Conservation (phyloP, 108 stramenopile species). For the Nitzschia sp. region DNA sequence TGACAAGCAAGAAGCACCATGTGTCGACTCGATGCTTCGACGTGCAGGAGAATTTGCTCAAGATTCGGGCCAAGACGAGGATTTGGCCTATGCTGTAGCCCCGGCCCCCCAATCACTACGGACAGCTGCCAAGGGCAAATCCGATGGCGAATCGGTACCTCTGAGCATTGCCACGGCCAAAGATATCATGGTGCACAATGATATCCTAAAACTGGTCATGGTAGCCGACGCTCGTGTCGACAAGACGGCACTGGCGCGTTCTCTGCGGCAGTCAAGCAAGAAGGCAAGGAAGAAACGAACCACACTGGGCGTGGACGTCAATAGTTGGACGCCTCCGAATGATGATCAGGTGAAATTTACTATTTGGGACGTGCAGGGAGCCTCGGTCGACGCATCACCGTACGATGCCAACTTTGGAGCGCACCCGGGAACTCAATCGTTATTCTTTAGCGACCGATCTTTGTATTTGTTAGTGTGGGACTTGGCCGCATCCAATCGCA, state of each 20-base stretch:
- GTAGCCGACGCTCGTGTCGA: conserved; percentile 39
- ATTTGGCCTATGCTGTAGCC: background rate
- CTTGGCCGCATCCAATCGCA: conserved; percentile 54
- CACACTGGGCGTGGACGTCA: conserved; percentile 47
- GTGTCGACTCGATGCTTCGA: conserved; percentile 33
- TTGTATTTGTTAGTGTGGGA: conserved; percentile 82
- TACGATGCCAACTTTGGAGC: conserved; percentile 47
- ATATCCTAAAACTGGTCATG: conserved; percentile 52
- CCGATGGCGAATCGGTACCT: conserved; percentile 31
- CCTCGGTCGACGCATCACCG: conserved; percentile 11
- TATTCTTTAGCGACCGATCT: conserved; percentile 73
- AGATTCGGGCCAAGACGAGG: conserved; percentile 13
- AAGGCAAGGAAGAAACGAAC: conserved; percentile 18
- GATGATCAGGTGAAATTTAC: conserved; percentile 35
- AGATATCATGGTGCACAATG: conserved; percentile 48
- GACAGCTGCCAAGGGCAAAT: conserved; percentile 26
- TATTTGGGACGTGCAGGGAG: conserved; percentile 52
- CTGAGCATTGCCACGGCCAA: conserved; percentile 25
- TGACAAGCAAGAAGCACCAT: conserved; percentile 45
- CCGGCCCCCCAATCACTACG: background rate
- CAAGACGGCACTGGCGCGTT: conserved; percentile 39
- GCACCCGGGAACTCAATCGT: conserved; percentile 69
- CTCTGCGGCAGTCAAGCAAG: conserved; percentile 30
- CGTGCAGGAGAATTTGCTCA: conserved; percentile 32
- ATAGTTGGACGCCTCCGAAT: conserved; percentile 42